A percentile compares a stretch with the other conserved stretches of the same genome.
Conservation (phyloP, 306 rosid genomes). For the Lathyrus sativus region DNA sequence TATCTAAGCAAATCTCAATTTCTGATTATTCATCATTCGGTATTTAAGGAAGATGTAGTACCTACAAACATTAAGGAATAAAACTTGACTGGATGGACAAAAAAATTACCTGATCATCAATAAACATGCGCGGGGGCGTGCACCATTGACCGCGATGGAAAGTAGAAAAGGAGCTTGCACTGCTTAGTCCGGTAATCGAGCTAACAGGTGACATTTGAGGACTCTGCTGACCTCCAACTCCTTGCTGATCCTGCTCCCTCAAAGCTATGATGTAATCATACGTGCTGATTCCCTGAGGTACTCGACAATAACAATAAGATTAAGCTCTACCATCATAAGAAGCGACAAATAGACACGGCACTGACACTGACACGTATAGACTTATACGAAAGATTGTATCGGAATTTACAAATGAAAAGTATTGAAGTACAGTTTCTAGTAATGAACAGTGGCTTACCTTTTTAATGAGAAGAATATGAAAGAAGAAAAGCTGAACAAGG, state of each 20-base stretch:
- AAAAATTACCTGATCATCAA: slow-evolving; percentile 86
- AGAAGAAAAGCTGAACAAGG: slow-evolving; percentile 90
- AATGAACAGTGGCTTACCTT: slow-evolving; percentile 54
- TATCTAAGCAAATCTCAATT: not conserved
- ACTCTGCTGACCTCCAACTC: slow-evolving; percentile 90
- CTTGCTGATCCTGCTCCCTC: slow-evolving; percentile 95
- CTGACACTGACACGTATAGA: not conserved
- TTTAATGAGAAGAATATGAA: slow-evolving; percentile 92
- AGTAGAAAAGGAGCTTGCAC: slow-evolving; percentile 89
- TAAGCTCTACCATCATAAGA: slow-evolving; percentile 4
- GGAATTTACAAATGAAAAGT: not conserved
- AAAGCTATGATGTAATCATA: slow-evolving; percentile 96
- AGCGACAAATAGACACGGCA: not conserved
- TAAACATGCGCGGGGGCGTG: slow-evolving; percentile 91
- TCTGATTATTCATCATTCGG: not conserved
- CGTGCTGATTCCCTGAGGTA: slow-evolving; percentile 85
- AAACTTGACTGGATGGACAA: slow-evolving; percentile 19
- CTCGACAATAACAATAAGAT: slow-evolving; percentile 22
- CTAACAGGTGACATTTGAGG: slow-evolving; percentile 98
- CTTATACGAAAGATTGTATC: too few relatives aligned
- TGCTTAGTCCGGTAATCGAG: slow-evolving; percentile 94
- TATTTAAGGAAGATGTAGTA: slow-evolving; percentile 14
- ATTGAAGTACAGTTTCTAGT: not conserved
- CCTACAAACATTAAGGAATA: slow-evolving; percentile 6
- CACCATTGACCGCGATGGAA: slow-evolving; percentile 97